Evolutionary conservation across 2,329 filamentous ascomycete genomes (phyloP).

Genomic region (Pseudocercospora fuligena): DNA sequence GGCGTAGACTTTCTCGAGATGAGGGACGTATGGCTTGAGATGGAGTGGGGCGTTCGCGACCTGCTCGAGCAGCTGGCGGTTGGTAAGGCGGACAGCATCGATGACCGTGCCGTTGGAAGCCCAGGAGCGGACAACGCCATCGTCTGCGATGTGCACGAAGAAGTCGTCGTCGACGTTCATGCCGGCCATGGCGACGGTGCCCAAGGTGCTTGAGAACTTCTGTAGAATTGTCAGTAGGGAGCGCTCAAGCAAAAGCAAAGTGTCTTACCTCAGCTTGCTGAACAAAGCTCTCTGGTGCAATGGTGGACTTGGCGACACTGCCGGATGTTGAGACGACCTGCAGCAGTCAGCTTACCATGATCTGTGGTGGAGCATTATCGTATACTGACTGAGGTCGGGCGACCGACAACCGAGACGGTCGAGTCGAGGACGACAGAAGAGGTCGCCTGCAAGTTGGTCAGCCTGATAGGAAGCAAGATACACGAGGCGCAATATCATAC

Average conservation of each 20-base stretch:
- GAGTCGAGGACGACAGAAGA: neutral
- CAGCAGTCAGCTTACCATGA: neutral
- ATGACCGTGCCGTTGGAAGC: conserved; percentile 27
- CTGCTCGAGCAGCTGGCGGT: conserved; percentile 19
- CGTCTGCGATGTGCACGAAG: conserved; percentile 26
- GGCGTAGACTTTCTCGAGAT: conserved; percentile 4
- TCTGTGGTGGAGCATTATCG: neutral
- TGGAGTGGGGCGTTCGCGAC: neutral
- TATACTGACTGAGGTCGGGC: neutral
- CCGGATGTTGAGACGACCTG: neutral
- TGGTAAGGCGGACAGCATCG: conserved; percentile 22
- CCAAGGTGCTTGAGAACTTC: neutral
- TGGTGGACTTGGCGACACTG: neutral
- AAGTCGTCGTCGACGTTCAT: neutral
- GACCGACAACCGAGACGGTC: neutral
- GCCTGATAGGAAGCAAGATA: neutral
- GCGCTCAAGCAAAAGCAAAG: neutral
- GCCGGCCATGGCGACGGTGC: neutral
- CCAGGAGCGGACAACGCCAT: conserved; percentile 30
- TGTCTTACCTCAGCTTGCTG: neutral
- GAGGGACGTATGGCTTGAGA: conserved; percentile 1
- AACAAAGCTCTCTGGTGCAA: neutral
- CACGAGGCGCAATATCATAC: neutral
- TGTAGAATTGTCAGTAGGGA: neutral
- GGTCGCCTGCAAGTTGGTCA: neutral